A percentile compares a stretch with the other conserved stretches of the same genome.
Conservation (phyloP, 1,139 yeast species). For the Blastobotrys indianensis region DNA sequence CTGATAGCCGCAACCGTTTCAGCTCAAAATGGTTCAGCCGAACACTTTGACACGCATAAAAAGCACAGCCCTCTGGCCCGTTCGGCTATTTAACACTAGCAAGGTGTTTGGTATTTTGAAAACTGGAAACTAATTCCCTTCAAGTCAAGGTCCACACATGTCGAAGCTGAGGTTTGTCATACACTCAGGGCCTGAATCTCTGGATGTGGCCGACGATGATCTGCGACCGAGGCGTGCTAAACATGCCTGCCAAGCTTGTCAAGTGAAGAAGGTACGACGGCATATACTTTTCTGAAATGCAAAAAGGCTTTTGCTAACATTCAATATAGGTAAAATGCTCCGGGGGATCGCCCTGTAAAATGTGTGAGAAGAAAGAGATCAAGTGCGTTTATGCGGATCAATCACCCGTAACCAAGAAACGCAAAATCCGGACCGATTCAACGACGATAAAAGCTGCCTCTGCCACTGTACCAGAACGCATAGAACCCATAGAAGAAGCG, state of each 20-base stretch:
- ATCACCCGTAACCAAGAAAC: conserved; percentile 7
- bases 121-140: no score
- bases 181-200: conserved; percentile 12
- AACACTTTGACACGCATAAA: no score
- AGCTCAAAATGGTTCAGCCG: no score
- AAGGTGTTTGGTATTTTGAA: no score
- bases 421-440: conserved; percentile 14
- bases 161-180: conserved; percentile 18
- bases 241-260: conserved; percentile 17
- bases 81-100: no score
- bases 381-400: conserved; percentile 16
- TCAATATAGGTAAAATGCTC: conserved; percentile 18
- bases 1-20: no score
- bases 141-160: conserved; percentile 1
- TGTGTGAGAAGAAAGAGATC: conserved; percentile 16
- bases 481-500: not conserved
- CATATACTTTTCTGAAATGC: no score
- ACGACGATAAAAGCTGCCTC: conserved; percentile 6
- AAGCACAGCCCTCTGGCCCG: no score
- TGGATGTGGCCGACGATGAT: conserved; percentile 2
- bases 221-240: conserved; percentile 17
- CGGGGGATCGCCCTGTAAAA: conserved; percentile 19
- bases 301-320: no score
- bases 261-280: conserved; percentile 13
- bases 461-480: not conserved